Evolutionary conservation across 768 basidiomycete species (phyloP), one percentile per base, ranked within the genome.

Genomic region (Hydnomerulius pinastri): DNA sequence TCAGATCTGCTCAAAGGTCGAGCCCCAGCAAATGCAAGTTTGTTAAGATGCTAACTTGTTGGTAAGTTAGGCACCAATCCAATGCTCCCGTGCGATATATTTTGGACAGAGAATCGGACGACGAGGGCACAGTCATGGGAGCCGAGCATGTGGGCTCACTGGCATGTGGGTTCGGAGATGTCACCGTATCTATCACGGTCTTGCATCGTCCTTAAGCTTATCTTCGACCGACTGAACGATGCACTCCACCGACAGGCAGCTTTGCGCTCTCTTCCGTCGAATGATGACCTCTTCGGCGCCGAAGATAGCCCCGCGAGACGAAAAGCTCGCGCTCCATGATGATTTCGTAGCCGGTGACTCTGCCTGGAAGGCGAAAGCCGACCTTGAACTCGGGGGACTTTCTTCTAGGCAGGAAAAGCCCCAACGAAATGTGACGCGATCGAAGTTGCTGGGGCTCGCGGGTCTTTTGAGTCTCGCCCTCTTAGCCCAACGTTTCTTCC

Each of bases 401-500:
- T 18, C 25, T 7, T 12, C 41, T 23, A 20, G 41, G 8, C 28
- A 10, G 10, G 10, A 18, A 15, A 33, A 35, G 24, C 38, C 32
- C 4, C 43, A 28, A 18, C 28, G 42, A 6, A 35, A 4, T 8
- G 40, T 5, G 12, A 24, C 29, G 6, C 23, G 15, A 15, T 27
- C 10, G 4, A 30, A 21, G 27, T 33, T 39, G 12, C 4, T 54
- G 20, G 48, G 27, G 25, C 27, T 60, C 18, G 38, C 21, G 0
- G 27, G 52, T 25, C 24, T 57, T 20, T 48, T 67, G 45, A 13
- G 37, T 30, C 17, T 61, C 40, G 44, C 38, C 1, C 10, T 63
- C 28, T 13, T 54, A 3, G 23, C 32, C 1, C 43, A 42, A 11
- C 46, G 15, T n/a, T 42, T 50, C 37, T 67, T 45, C 46, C 28